Evolutionary conservation across 2,329 filamentous ascomycete genomes (phyloP), one percentile per base, ranked within the genome.

Genomic region (Aphanoascus verrucosus): DNA sequence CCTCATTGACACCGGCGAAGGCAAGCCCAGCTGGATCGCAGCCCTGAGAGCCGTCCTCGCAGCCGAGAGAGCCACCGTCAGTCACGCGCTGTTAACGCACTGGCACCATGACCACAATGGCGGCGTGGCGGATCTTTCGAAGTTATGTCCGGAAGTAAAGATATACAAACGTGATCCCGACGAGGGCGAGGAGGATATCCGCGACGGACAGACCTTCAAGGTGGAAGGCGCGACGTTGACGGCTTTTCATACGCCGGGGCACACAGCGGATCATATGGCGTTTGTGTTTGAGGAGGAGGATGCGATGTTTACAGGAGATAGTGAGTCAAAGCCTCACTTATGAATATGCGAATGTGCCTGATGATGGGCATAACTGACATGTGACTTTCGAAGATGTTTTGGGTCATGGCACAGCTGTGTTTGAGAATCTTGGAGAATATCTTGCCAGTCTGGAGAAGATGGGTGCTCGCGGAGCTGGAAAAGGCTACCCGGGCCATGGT

Each of bases 1-100:
- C 55, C 79, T 98, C 19, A 82, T 98, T 63, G 93, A 98, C 70
- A 95, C 90, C 0, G 93, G 86, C 47, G 85, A 95, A 68, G 93
- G 91, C 45, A 79, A 75, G 55, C 79, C 83, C 1, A 76, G 79
- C 34, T 98, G 91, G 91, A 76, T 81, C 41, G 68, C 76, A 0
- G 77, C 80, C 0, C 70, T 98, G 35, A 78, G 79, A 58, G 70
- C 74, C 3, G 80, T 84, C 0, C 76, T 97, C 2, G 67, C 74
- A 5, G 71, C 80, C 20, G 86, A 94, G 65, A 77, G 82, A 20
- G 84, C 85, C 17, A 78, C 74, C 0, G 74, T 97, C 20, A 74
- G 80, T n/a, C 73, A 76, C 15, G 82, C 83, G 0, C 74, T 98
- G 19, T 75, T 98, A 47, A 94, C 90, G 0, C 93, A 98, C 68